These are phyloP conservation scores for Chlorencoelia australis DNA, from an alignment of 2,329 filamentous ascomycete species.

Conservation along the genomic window DNA sequence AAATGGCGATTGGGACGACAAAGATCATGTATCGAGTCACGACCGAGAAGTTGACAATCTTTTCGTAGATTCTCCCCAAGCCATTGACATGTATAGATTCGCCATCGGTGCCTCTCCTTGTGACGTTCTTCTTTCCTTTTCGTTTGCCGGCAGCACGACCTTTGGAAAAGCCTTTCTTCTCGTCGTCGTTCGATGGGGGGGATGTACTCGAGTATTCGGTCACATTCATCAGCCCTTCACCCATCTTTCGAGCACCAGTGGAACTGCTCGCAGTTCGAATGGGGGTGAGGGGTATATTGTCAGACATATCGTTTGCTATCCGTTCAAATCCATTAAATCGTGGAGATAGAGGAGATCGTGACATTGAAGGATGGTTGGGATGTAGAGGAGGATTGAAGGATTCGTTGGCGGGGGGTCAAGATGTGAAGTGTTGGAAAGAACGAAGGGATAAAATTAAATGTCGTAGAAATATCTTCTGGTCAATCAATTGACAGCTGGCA, in stretches of 20 bases:
- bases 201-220: constrained; percentile 5
- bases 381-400: no score
- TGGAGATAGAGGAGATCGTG: no score
- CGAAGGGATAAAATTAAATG: no score
- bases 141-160: constrained; percentile 33
- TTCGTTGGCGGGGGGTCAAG: no score
- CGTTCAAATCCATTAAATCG: constrained; percentile 25
- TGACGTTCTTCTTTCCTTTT: constrained; percentile 32
- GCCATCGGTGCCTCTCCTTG: constrained; percentile 35
- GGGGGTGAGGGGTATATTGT: constrained; percentile 44
- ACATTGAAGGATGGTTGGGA: no score
- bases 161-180: constrained; percentile 20
- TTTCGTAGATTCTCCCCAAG: constrained; percentile 56
- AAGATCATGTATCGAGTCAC: constrained; percentile 59
- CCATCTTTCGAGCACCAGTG: constrained; percentile 41
- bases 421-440: no score
- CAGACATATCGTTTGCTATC: constrained; percentile 15
- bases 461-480: no score
- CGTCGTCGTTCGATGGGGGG: constrained; percentile 16
- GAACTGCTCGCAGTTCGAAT: constrained; percentile 47
- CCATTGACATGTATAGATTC: constrained; percentile 50
- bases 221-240: constrained; percentile 26
- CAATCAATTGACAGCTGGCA: no score
- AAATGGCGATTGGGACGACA: constrained; percentile 50
- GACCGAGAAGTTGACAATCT: constrained; percentile 52